These are phyloP conservation scores for Ophiosphaerella herpotricha DNA, from an alignment of 2,329 filamentous ascomycete genomes.

Conservation along the genomic window DNA sequence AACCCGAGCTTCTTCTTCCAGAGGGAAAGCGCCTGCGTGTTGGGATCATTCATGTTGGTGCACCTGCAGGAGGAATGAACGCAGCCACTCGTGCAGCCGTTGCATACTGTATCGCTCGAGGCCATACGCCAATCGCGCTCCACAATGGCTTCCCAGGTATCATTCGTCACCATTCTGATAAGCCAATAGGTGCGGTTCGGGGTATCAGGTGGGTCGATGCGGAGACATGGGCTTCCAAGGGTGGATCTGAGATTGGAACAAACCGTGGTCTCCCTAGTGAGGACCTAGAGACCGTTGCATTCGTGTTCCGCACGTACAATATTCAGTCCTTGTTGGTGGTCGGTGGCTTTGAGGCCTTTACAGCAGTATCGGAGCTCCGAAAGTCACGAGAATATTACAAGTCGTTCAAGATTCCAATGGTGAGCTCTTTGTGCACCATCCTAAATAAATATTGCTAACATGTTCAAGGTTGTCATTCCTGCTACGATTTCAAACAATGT, in stretches of 20 bases:
- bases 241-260: slow-evolving; percentile 96
- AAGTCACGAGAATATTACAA: slow-evolving; percentile 78
- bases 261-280: slow-evolving; percentile 91
- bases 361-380: slow-evolving; percentile 84
- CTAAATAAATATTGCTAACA: slow-evolving; percentile 9
- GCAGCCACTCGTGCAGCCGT: slow-evolving; percentile 91
- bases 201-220: slow-evolving; percentile 92
- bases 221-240: slow-evolving; percentile 92
- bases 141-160: slow-evolving; percentile 97
- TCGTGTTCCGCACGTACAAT: slow-evolving; percentile 81
- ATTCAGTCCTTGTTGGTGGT: slow-evolving; percentile 92
- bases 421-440: slow-evolving; percentile 8
- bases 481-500: slow-evolving; percentile 99
- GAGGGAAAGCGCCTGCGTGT: slow-evolving; percentile 84
- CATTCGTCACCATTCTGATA: slow-evolving; percentile 84
- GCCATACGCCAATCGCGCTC: slow-evolving; percentile 90
- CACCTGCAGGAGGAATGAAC: slow-evolving; percentile 97
- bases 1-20: slow-evolving; percentile 70
- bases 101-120: slow-evolving; percentile 86
- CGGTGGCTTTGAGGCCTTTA: slow-evolving; percentile 96
- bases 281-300: slow-evolving; percentile 81
- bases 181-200: slow-evolving; percentile 80
- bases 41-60: slow-evolving; percentile 95
- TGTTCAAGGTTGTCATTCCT: slow-evolving; percentile 75
- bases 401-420: slow-evolving; percentile 88